phyloP scores from a whole-genome alignment of 139 green algal species.

The Volvox reticuliferus region DNA sequence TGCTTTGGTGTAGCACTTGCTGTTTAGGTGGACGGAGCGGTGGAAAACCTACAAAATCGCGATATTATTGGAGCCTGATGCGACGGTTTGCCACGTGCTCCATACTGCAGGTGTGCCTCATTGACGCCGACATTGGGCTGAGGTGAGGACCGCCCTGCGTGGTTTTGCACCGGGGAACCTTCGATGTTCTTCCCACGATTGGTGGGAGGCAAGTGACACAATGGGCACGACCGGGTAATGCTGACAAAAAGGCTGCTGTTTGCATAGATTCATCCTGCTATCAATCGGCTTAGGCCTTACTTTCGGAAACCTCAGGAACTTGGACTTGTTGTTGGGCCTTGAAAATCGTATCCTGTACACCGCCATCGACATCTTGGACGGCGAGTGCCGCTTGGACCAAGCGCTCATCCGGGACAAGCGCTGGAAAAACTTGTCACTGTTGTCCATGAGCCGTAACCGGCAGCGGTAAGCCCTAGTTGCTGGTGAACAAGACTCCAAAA shows the following conservation, averaged over 20 bases:
- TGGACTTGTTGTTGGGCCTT: slow-evolving; percentile 91
- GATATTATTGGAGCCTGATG: too few species aligned
- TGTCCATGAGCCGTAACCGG: slow-evolving; percentile 80
- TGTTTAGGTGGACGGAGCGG: too few species aligned
- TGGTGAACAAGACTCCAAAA: too few species aligned
- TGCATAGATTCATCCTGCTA: too few species aligned
- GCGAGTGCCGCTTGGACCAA: slow-evolving; percentile 84
- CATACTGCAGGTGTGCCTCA: slow-evolving; percentile 58
- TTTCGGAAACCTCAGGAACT: slow-evolving; percentile 71
- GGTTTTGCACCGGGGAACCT: background rate
- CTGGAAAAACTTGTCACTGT: slow-evolving; percentile 89
- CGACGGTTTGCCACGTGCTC: background rate
- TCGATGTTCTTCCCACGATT: background rate
- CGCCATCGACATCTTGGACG: slow-evolving; percentile 91
- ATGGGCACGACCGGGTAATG: background rate
- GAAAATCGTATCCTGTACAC: slow-evolving; percentile 94
- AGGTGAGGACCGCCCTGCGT: slow-evolving; percentile 30
- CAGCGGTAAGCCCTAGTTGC: slow-evolving; percentile 52
- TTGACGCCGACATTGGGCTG: slow-evolving; percentile 92
- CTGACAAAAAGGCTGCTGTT: background rate
- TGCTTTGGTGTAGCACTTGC: too few species aligned
- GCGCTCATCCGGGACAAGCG: slow-evolving; percentile 92
- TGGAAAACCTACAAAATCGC: too few species aligned
- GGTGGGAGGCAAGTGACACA: background rate
- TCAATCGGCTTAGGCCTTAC: too few species aligned